These are phyloP conservation scores for Leptographium wingfieldii DNA, from an alignment of 2,329 filamentous ascomycete genomes.

Conservation along the genomic window DNA sequence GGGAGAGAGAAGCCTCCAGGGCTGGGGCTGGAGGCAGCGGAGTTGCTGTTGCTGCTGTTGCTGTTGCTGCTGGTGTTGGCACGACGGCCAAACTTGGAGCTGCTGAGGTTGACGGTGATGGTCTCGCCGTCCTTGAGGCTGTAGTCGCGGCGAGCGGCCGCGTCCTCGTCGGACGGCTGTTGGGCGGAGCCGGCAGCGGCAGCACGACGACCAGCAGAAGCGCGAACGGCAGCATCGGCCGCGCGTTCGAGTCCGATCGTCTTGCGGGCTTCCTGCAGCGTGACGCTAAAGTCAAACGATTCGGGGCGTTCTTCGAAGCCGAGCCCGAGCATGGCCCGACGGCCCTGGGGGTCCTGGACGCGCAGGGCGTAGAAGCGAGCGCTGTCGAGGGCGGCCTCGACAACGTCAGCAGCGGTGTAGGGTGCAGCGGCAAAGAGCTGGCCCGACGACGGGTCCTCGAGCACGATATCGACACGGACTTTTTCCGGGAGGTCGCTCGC, in stretches of 20 bases:
- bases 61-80: conserved; percentile 5
- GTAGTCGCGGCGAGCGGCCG: conserved; percentile 55
- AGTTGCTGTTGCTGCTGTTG: conserved; percentile 2
- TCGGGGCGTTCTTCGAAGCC: conserved; percentile 80
- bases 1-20: conserved; percentile 67
- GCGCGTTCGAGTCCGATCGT: conserved; percentile 45
- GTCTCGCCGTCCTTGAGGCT: conserved; percentile 84
- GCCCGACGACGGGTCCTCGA: conserved; percentile 62
- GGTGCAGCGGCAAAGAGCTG: conserved; percentile 76
- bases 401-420: conserved; percentile 51
- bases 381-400: conserved; percentile 69
- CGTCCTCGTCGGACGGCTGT: conserved; percentile 10
- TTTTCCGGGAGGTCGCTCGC: conserved; percentile 25
- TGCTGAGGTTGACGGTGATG: conserved; percentile 66
- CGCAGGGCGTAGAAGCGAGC: conserved; percentile 74
- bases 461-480: conserved; percentile 61
- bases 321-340: conserved; percentile 69
- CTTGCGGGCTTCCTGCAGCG: conserved; percentile 65
- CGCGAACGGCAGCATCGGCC: conserved; percentile 28
- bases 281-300: conserved; percentile 75
- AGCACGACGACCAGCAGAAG: neutral
- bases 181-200: neutral
- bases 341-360: conserved; percentile 61
- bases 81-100: conserved; percentile 37
- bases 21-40: conserved; percentile 18